phyloP scores from a whole-genome alignment of 192 early-diverging fungal genomes.

The Linnemannia exigua region DNA sequence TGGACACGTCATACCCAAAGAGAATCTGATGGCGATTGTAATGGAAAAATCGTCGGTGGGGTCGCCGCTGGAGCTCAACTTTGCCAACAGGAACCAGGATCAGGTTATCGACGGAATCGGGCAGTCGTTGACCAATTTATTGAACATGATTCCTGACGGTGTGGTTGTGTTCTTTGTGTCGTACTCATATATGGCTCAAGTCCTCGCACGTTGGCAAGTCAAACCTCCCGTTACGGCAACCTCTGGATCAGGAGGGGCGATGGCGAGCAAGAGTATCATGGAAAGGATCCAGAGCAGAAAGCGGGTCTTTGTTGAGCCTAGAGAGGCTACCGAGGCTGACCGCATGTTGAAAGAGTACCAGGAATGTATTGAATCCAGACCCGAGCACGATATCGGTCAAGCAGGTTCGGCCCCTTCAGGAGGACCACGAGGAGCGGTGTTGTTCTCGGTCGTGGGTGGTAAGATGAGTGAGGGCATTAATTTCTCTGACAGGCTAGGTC shows the following conservation, averaged over 20 bases:
- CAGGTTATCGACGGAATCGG: slow-evolving; percentile 79
- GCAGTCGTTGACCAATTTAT: slow-evolving; percentile 75
- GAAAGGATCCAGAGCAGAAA: slow-evolving; percentile 32
- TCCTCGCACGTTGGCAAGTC: slow-evolving; percentile 67
- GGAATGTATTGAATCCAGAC: slow-evolving; percentile 51
- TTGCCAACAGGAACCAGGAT: slow-evolving; percentile 63
- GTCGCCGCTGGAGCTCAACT: slow-evolving; percentile 76
- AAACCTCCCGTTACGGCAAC: background rate
- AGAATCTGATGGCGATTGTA: slow-evolving; percentile 79
- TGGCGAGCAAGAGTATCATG: slow-evolving; percentile 20
- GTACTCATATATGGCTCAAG: slow-evolving; percentile 80
- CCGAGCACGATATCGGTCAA: slow-evolving; percentile 24
- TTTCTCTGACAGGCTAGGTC: slow-evolving; percentile 88
- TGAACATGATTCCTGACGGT: slow-evolving; percentile 84
- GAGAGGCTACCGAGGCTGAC: slow-evolving; percentile 66
- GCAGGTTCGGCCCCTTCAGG: background rate
- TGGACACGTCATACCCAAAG: slow-evolving; percentile 86
- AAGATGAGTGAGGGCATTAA: slow-evolving; percentile 96
- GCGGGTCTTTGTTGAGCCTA: slow-evolving; percentile 82
- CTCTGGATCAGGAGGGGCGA: background rate
- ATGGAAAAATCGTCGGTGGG: slow-evolving; percentile 77
- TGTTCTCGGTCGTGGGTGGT: slow-evolving; percentile 91
- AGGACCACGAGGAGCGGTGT: slow-evolving; percentile 73
- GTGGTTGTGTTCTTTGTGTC: slow-evolving; percentile 92
- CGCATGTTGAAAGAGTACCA: slow-evolving; percentile 73